These are phyloP conservation scores for Escovopsis weberi DNA, from an alignment of 2,329 filamentous ascomycete species.

Conservation along the genomic window DNA sequence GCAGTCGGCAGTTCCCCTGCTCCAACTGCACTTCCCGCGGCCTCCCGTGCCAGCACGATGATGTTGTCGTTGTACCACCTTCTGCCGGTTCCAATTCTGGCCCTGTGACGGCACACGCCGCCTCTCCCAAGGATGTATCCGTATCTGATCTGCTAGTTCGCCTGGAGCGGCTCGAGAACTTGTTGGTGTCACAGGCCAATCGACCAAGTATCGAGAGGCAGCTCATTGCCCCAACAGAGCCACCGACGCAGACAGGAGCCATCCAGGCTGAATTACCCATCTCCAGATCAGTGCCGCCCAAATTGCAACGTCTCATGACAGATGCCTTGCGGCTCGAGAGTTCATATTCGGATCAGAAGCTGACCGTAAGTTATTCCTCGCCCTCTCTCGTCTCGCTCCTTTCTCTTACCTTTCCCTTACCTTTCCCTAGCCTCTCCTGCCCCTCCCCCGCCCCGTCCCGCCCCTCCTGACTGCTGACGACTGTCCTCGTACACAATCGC, in stretches of 20 bases:
- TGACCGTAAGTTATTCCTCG: conserved; percentile 12
- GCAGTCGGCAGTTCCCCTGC: conserved; percentile 22
- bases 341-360: conserved; percentile 16
- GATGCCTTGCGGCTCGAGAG: conserved; percentile 21
- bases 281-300: conserved; percentile 12
- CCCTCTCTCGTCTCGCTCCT: background rate
- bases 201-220: background rate
- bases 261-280: background rate
- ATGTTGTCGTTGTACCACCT: conserved; percentile 1
- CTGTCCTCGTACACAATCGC: background rate
- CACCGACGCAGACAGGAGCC: background rate
- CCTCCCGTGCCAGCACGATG: conserved; percentile 15
- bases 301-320: conserved; percentile 18
- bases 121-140: conserved; percentile 7
- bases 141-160: conserved; percentile 11
- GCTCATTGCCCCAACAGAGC: no score
- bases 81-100: background rate
- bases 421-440: background rate
- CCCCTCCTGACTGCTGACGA: background rate
- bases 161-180: conserved; percentile 9
- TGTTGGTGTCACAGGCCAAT: conserved; percentile 7
- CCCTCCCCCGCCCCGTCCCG: background rate
- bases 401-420: background rate
- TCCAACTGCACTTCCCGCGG: conserved; percentile 22
- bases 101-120: background rate